These are phyloP conservation scores for Crotalaria pallida DNA, from an alignment of 306 rosid genomes.

Conservation along the genomic window DNA sequence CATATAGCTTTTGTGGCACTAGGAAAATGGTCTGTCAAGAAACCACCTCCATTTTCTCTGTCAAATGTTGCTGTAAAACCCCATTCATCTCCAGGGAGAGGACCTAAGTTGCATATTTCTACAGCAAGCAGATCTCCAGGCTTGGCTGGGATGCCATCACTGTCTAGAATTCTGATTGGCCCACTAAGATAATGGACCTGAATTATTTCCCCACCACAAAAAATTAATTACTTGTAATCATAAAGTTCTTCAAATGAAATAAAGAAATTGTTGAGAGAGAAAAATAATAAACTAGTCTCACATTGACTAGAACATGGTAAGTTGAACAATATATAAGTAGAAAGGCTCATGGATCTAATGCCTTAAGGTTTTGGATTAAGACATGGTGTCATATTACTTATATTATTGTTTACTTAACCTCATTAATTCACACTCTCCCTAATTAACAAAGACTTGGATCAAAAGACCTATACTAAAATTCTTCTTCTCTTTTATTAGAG, in stretches of 20 bases:
- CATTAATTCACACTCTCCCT: too few species aligned
- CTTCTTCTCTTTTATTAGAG: too few species aligned
- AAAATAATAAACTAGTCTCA: too few species aligned
- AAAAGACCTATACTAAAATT: too few species aligned
- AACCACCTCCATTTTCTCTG: constrained; percentile 93
- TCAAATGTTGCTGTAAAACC: constrained; percentile 88
- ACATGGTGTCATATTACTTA: too few species aligned
- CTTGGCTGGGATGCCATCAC: constrained; percentile 71
- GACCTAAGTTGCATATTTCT: constrained; percentile 89
- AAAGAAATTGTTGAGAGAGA: too few species aligned
- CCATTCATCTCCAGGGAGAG: constrained; percentile 92
- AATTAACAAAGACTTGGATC: too few species aligned
- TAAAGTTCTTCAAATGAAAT: not conserved
- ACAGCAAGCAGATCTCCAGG: constrained; percentile 85
- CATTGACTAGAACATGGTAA: too few species aligned
- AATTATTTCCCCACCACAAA: not conserved
- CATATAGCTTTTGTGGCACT: constrained; percentile 80
- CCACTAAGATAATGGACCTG: constrained; percentile 88
- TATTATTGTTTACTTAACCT: too few species aligned
- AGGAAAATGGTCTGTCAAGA: constrained; percentile 87
- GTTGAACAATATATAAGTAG: too few species aligned
- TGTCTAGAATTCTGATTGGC: constrained; percentile 65
- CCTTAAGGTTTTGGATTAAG: too few species aligned
- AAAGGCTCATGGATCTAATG: too few species aligned
- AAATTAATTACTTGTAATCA: constrained; percentile 1